Conservation (phyloP, 345 rosid species). For the Citrus inodora region DNA sequence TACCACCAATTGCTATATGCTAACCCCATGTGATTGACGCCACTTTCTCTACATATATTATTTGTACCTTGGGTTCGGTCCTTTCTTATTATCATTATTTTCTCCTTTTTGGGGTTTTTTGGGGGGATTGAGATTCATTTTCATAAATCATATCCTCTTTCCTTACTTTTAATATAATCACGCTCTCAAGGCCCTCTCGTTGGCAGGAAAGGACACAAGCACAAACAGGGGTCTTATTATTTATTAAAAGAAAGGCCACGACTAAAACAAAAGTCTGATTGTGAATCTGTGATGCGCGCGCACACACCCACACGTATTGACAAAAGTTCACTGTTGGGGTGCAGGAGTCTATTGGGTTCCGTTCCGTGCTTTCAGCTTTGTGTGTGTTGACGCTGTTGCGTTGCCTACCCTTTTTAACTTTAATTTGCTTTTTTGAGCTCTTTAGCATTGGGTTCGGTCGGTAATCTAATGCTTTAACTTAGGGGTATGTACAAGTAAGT, state of each 20-base stretch:
- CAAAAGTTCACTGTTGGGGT: slow-evolving; percentile 15
- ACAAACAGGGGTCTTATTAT: background rate
- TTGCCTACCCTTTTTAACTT: too few species aligned
- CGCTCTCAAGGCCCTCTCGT: background rate
- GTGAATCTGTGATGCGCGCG: slow-evolving; percentile 5
- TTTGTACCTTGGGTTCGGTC: background rate
- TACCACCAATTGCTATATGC: background rate
- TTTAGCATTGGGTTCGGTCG: too few species aligned
- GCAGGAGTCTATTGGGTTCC: slow-evolving; percentile 32
- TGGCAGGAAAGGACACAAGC: slow-evolving; percentile 17
- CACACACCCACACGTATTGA: slow-evolving; percentile 13
- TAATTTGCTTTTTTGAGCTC: too few species aligned
- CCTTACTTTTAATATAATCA: too few species aligned
- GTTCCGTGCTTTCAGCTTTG: background rate
- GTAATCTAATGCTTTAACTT: too few species aligned
- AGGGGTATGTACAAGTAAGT: background rate
- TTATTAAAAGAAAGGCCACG: too few species aligned
- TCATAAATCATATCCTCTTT: too few species aligned
- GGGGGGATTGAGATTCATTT: too few species aligned
- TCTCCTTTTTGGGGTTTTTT: background rate
- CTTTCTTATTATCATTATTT: too few species aligned
- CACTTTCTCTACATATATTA: background rate
- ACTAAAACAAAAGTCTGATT: background rate
- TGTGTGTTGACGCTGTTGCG: background rate
- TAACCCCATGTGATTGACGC: slow-evolving; percentile 32